Evolutionary conservation across 345 rosid species (phyloP).

Genomic region (Mangifera indica): DNA sequence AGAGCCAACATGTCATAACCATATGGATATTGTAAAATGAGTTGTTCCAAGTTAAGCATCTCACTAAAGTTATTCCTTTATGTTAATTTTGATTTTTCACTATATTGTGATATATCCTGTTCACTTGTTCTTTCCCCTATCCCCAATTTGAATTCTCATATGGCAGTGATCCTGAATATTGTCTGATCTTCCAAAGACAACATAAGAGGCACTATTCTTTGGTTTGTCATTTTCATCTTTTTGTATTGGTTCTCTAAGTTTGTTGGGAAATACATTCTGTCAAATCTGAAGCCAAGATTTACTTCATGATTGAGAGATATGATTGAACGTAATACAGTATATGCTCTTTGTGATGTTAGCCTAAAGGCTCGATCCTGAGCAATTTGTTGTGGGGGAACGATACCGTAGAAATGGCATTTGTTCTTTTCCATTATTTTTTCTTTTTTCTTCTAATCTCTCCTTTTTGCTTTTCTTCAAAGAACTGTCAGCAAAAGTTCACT

Average conservation of each 20-base stretch:
- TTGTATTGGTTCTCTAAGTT: background rate
- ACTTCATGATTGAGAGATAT: background rate
- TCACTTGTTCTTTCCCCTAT: background rate
- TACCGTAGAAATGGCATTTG: background rate
- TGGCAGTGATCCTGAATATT: background rate
- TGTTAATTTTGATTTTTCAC: background rate
- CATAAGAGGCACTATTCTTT: slow-evolving; percentile 1
- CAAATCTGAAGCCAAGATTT: background rate
- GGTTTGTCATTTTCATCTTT: background rate
- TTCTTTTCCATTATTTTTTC: background rate
- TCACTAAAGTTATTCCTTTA: background rate
- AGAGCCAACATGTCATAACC: background rate
- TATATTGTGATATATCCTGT: background rate
- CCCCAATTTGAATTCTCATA: background rate
- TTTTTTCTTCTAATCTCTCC: too few relatives aligned
- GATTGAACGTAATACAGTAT: background rate
- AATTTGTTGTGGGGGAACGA: background rate
- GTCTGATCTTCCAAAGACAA: background rate
- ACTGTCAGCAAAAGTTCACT: background rate
- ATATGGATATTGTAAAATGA: slow-evolving; percentile 1
- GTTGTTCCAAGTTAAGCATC: background rate
- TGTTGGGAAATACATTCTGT: background rate
- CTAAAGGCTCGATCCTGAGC: background rate
- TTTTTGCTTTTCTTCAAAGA: background rate
- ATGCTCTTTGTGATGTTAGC: background rate